These are phyloP conservation scores for Actinomucor elegans DNA, from an alignment of 371 early-diverging fungal genomes.

Conservation along the genomic window DNA sequence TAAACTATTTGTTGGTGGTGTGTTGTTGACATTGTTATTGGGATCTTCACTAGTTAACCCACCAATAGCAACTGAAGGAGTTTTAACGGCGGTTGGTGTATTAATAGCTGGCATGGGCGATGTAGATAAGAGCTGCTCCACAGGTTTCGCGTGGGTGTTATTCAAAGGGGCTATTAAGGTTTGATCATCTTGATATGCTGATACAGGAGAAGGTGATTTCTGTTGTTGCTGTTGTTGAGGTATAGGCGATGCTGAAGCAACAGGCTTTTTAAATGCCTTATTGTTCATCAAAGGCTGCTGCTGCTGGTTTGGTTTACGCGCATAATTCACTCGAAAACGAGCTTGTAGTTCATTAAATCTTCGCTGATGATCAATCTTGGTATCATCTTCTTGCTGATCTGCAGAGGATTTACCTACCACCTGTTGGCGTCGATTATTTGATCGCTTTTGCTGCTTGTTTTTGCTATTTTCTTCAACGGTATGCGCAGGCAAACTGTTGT, in stretches of 20 bases:
- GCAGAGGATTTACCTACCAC: not conserved
- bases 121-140: not conserved
- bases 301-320: slow-evolving; percentile 16
- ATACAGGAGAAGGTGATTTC: not conserved
- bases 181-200: not conserved
- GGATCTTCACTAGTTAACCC: not conserved
- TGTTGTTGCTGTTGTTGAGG: not conserved
- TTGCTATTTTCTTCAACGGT: too few relatives aligned
- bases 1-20: not conserved
- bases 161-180: not conserved
- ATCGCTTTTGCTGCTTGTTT: not conserved
- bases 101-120: not conserved
- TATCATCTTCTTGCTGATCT: not conserved
- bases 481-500: too few relatives aligned
- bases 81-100: not conserved
- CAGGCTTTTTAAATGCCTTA: not conserved
- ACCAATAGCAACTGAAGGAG: not conserved
- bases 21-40: not conserved
- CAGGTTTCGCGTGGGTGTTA: not conserved
- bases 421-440: not conserved
- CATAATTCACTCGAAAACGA: slow-evolving; percentile 25
- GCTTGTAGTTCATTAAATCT: slow-evolving; percentile 31
- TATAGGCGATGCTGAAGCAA: not conserved
- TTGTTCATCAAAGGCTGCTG: too few relatives aligned
- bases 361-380: slow-evolving; percentile 20